A percentile compares a stretch with the other conserved stretches of the same genome.
Evolutionary conservation across 495 filamentous ascomycete species (phyloP).

Genomic region (Immersiella caudata): DNA sequence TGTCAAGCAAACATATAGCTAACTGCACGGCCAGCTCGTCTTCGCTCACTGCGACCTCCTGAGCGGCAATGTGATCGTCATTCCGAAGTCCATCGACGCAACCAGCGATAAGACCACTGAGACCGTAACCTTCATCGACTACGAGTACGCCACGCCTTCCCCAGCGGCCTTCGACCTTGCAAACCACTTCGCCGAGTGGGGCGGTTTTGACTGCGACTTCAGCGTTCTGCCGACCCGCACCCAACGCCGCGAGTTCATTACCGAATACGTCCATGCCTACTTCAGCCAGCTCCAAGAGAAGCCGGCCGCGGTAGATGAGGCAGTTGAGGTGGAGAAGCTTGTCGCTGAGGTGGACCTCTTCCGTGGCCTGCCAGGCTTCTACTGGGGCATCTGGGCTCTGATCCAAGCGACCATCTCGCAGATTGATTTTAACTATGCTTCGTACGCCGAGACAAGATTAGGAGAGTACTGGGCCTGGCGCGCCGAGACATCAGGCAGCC

Average conservation of each 20-base stretch:
- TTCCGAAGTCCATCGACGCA: conserved; percentile 50
- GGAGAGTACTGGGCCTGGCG: conserved; percentile 98
- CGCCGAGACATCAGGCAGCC: conserved; percentile 64
- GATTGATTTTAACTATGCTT: conserved; percentile 96
- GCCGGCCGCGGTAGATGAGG: conserved; percentile 52
- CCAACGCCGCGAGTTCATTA: conserved; percentile 79
- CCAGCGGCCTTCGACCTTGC: conserved; percentile 97
- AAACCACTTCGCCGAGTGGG: conserved; percentile 99
- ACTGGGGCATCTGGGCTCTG: conserved; percentile 92
- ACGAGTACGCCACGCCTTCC: conserved; percentile 93
- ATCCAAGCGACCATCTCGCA: conserved; percentile 94
- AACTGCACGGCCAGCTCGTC: conserved; percentile 63
- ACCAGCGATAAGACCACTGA: conserved; percentile 39
- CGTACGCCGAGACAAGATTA: conserved; percentile 83
- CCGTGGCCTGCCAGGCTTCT: conserved; percentile 85
- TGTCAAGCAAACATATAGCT: neutral
- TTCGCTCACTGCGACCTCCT: conserved; percentile 96
- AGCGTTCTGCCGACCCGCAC: conserved; percentile 76
- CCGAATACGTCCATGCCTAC: conserved; percentile 73
- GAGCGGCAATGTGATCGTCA: conserved; percentile 90
- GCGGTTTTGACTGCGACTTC: conserved; percentile 93
- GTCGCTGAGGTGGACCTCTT: conserved; percentile 82
- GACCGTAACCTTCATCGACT: conserved; percentile 90
- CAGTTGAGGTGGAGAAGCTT: conserved; percentile 62
- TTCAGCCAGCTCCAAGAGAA: conserved; percentile 35